Evolutionary conservation across 108 stramenopile genomes (phyloP).

Genomic region (Cyclostephanos tholiformis): DNA sequence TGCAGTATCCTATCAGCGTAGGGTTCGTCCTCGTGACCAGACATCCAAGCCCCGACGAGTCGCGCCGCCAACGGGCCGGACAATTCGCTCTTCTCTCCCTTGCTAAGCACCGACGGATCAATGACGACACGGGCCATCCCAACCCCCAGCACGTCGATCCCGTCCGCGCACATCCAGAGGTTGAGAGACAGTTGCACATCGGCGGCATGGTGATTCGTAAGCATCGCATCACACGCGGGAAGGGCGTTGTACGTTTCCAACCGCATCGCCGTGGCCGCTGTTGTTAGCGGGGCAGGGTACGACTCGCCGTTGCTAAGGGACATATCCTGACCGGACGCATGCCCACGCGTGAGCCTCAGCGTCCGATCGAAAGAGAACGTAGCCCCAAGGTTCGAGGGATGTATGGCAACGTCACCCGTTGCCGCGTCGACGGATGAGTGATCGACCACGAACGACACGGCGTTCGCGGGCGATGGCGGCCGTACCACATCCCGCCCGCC

Average conservation of each 20-base stretch:
- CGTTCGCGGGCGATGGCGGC: slow-evolving; percentile 71
- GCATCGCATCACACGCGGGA: slow-evolving; percentile 62
- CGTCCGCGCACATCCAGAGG: slow-evolving; percentile 89
- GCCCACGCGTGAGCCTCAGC: slow-evolving; percentile 32
- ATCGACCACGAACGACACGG: slow-evolving; percentile 62
- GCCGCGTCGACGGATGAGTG: slow-evolving; percentile 30
- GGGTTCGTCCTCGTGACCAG: slow-evolving; percentile 53
- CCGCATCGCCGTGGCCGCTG: slow-evolving; percentile 72
- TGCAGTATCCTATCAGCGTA: slow-evolving; percentile 48
- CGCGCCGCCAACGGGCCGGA: slow-evolving; percentile 50
- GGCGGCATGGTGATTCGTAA: slow-evolving; percentile 56
- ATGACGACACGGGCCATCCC: slow-evolving; percentile 43
- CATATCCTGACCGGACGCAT: slow-evolving; percentile 58
- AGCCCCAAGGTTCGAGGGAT: slow-evolving; percentile 10
- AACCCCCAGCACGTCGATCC: slow-evolving; percentile 65
- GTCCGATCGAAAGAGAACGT: slow-evolving; percentile 34
- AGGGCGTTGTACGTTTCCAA: slow-evolving; percentile 69
- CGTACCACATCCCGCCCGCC: neutral
- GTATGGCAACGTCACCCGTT: slow-evolving; percentile 31
- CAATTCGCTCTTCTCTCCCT: slow-evolving; percentile 15
- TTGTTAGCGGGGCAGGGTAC: slow-evolving; percentile 69
- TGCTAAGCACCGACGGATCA: slow-evolving; percentile 25
- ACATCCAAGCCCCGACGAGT: slow-evolving; percentile 77
- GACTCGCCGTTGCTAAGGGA: slow-evolving; percentile 66
- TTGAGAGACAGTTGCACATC: slow-evolving; percentile 79